Evolutionary conservation across 371 early-diverging fungal species (phyloP), one percentile per base, ranked within the genome.

Genomic region (Parasitella parasitica): DNA sequence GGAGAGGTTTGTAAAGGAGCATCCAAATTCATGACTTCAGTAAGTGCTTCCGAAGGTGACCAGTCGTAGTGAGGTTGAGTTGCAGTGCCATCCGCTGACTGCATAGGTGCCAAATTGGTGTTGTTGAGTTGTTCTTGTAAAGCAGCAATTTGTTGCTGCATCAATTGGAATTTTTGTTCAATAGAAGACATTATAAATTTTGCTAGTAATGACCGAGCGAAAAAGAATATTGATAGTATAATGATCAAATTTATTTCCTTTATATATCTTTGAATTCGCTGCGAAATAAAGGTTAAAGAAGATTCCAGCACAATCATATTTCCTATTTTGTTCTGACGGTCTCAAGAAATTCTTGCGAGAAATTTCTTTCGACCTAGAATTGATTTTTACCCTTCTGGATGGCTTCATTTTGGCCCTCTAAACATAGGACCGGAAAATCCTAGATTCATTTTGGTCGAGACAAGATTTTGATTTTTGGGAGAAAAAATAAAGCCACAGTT

Each of bases 11-110:
- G 32, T 3, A 43, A 26, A 36, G 35, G 62, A 16, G 30, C 26
- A 54, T 48, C 57, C n/a, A 58, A 11, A 1, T 57, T 5, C 30
- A 66, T 15, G 11, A 56, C 16, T 8, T 57, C 24, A 0, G 15
- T 9, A 3, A 61, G 38, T 2, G 18, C 24, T 1, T 41, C 57
- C 1, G 57, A 37, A 15, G 67, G 67, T n/a, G 43, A 26, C 62
- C 67, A 67, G 28, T 57, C 57, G 26, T 61, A 56, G 20, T 52
- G 67, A 36, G 57, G 62, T 7, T 4, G 58, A 11, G 43, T 52
- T 13, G 59, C 59, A 50, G 59, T 59, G 27, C 50, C 38, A 24
- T 50, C 59, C 0, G 27, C 51, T 49, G 37, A 49, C 50, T 59
- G 59, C 46, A 41, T 50, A 1, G 22, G 58, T 22, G 35, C 35